A percentile compares a stretch with the other conserved stretches of the same genome.
Conservation (phyloP, 352 stramenopile genomes). For the Phytophthora constricta region DNA sequence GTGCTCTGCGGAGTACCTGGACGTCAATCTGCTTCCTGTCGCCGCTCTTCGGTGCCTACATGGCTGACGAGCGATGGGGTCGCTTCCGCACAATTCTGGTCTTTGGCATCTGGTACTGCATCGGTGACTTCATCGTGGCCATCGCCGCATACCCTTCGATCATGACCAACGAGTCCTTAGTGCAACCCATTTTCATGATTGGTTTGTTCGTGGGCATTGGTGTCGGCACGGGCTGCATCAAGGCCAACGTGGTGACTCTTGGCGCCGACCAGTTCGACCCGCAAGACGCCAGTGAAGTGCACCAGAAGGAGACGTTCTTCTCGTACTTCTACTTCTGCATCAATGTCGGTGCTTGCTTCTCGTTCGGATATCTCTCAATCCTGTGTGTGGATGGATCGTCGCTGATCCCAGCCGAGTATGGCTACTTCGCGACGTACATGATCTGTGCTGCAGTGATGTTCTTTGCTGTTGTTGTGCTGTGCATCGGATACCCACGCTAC, state of each 20-base stretch:
- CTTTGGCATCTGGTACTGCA: slow-evolving; percentile 56
- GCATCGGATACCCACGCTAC: slow-evolving; percentile 48
- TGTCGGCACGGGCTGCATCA: slow-evolving; percentile 49
- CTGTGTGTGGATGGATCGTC: slow-evolving; percentile 70
- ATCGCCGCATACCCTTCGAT: slow-evolving; percentile 48
- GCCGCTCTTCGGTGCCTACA: slow-evolving; percentile 58
- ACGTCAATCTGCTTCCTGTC: slow-evolving; percentile 61
- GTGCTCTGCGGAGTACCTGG: slow-evolving; percentile 59
- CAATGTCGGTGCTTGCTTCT: slow-evolving; percentile 68
- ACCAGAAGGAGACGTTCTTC: slow-evolving; percentile 69
- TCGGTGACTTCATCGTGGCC: slow-evolving; percentile 54
- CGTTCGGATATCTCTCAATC: slow-evolving; percentile 72
- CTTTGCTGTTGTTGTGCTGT: slow-evolving; percentile 36
- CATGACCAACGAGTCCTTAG: slow-evolving; percentile 25
- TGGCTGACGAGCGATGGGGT: slow-evolving; percentile 58
- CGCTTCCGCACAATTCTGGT: slow-evolving; percentile 57
- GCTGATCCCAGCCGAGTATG: slow-evolving; percentile 62
- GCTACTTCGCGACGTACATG: slow-evolving; percentile 73
- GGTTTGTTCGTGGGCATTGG: slow-evolving; percentile 52
- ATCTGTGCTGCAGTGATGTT: slow-evolving; percentile 49
- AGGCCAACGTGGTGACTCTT: slow-evolving; percentile 59
- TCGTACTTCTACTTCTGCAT: slow-evolving; percentile 81
- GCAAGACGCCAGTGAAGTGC: slow-evolving; percentile 36
- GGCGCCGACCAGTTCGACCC: slow-evolving; percentile 64
- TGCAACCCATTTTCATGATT: slow-evolving; percentile 49